Evolutionary conservation across 2,329 filamentous ascomycete species (phyloP).

Genomic region (Ambrosiella beaveri): DNA sequence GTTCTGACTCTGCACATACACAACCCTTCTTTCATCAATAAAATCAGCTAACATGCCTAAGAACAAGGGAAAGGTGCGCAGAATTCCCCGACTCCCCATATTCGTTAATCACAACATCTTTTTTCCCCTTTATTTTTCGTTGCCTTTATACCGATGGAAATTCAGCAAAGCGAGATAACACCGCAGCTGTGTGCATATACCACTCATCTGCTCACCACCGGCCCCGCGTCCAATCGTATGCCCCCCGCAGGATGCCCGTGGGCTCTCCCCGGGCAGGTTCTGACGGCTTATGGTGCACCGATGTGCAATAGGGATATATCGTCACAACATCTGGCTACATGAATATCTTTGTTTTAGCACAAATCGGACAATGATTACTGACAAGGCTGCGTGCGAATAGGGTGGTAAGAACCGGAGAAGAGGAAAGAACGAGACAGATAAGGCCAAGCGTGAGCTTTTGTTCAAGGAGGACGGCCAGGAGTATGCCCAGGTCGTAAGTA

Average conservation of each 20-base stretch:
- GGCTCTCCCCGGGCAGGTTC: too few relatives aligned
- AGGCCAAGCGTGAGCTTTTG: slow-evolving; percentile 94
- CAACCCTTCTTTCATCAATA: not conserved
- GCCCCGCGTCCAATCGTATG: too few relatives aligned
- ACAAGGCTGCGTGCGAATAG: slow-evolving; percentile 28
- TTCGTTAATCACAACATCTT: not conserved
- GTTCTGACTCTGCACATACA: not conserved
- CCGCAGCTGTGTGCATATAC: too few relatives aligned
- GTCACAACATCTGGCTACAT: too few relatives aligned
- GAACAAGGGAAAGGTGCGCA: slow-evolving; percentile 93
- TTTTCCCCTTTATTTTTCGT: not conserved
- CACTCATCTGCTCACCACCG: too few relatives aligned
- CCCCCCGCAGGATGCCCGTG: too few relatives aligned
- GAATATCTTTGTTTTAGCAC: too few relatives aligned
- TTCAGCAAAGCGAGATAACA: too few relatives aligned
- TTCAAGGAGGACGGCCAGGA: slow-evolving; percentile 97
- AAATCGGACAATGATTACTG: not conserved
- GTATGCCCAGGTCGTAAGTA: slow-evolving; percentile 20
- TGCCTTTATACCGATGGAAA: not conserved
- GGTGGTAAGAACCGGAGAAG: slow-evolving; percentile 96
- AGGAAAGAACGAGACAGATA: slow-evolving; percentile 98
- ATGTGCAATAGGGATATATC: too few relatives aligned
- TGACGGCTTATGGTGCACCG: too few relatives aligned
- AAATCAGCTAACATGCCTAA: slow-evolving; percentile 58
- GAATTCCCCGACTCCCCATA: not conserved